Base-by-base conservation (phyloP, 257 asterid species). In the Vinca minor region DNA sequence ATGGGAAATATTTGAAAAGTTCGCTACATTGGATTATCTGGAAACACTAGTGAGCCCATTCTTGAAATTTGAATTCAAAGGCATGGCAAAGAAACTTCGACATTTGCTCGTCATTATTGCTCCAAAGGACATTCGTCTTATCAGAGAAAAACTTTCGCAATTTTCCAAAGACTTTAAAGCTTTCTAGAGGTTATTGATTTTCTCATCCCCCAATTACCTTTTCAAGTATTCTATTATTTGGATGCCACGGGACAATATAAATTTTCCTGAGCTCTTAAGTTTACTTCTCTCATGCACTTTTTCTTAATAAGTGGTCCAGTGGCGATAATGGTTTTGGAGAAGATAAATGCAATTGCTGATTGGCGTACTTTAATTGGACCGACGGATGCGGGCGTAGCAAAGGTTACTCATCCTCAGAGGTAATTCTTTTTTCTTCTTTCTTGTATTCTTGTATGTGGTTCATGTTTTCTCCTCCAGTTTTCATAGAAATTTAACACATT, bases 351-450 rank as follows among this genome's bases (percentile, higher is more conserved):
- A 28, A 20, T 90, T 64, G 84, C 80, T 68, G 92, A 87, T 72
- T 90, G 97, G 97, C 95, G 95, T 29, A 73, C 83, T 78, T 74
- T 84, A 75, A 90, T 85, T 69, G 97, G 95, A 65, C 97, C 97
- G 57, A 89, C 97, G 0, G 95, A 90, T 71, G 81, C 88, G 28
- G 59, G 34, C 67, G 69, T 74, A 59, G 95, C 97, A 21, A 90
- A 84, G 82, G 67, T 60, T 76, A 83, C 95, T 52, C 90, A 87
- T 73, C 97, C 97, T 47, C 75, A 76, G 69, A 85, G 97, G 97
- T 89, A 49, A 38, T 73, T 46, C 6, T 10, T 42, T 42, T 59
- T 57, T 15, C 44, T 46, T 46, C 46, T 31, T 35, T 2, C 39
- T 26, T 14, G 28, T 18, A 25, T 29, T 50, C 2, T 65, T 55